Percentiles rank a stretch among this genome's conserved stretches.
phyloP scores from a whole-genome alignment of 345 rosid species.

The Hypericum perforatum region DNA sequence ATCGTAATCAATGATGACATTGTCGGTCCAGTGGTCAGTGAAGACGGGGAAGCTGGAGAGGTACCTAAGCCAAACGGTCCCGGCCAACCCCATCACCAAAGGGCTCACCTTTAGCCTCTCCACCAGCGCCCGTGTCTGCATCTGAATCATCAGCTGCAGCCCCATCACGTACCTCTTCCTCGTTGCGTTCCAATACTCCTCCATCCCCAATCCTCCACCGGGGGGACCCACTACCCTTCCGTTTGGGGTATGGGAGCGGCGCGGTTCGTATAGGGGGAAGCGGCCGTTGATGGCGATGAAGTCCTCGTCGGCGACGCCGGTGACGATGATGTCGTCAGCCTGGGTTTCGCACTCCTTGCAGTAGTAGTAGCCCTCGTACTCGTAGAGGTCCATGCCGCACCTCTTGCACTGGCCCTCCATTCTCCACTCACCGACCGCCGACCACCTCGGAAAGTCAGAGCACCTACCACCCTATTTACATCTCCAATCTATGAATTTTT shows the following conservation, averaged over 20 bases:
- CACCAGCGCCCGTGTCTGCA: slow-evolving; percentile 65
- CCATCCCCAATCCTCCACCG: too few species aligned
- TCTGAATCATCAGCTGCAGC: slow-evolving; percentile 52
- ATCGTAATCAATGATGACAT: slow-evolving; percentile 45
- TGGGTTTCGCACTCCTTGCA: neutral
- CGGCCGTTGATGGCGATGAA: neutral
- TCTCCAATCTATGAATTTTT: too few species aligned
- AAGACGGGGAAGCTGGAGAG: slow-evolving; percentile 41
- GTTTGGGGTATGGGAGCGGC: too few species aligned
- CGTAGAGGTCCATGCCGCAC: neutral
- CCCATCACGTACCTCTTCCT: slow-evolving; percentile 67
- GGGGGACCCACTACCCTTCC: too few species aligned
- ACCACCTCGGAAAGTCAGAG: too few species aligned
- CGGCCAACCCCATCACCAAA: slow-evolving; percentile 50
- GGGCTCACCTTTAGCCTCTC: slow-evolving; percentile 47
- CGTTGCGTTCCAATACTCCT: slow-evolving; percentile 50
- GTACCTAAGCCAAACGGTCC: slow-evolving; percentile 44
- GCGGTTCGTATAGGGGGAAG: too few species aligned
- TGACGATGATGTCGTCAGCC: neutral
- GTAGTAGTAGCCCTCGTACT: neutral
- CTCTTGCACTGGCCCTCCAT: too few species aligned
- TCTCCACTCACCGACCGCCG: too few species aligned
- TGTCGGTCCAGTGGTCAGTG: slow-evolving; percentile 54
- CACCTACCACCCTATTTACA: too few species aligned
- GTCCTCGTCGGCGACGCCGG: neutral